A percentile compares a stretch with the other conserved stretches of the same genome.
Evolutionary conservation across 495 filamentous ascomycete genomes (phyloP).

Genomic region (Cairneyella variabilis): DNA sequence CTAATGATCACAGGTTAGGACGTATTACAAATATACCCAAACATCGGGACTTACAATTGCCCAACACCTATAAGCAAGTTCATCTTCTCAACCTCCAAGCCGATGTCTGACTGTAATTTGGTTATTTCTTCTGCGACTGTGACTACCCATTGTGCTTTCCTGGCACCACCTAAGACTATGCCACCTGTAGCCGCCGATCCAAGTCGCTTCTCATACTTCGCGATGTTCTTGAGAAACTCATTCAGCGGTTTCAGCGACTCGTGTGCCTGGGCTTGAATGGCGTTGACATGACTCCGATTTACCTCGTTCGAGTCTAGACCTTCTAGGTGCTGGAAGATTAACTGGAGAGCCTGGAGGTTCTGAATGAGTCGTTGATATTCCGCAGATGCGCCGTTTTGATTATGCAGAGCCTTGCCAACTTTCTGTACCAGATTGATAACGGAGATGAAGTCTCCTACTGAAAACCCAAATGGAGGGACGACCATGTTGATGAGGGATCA

Average conservation of each 20-base stretch:
- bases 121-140: background rate
- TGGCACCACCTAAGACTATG: background rate
- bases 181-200: background rate
- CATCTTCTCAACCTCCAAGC: background rate
- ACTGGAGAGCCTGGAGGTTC: slow-evolving; percentile 27
- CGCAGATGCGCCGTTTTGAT: slow-evolving; percentile 2
- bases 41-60: background rate
- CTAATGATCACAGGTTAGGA: background rate
- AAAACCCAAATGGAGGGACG: background rate
- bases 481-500: too few relatives aligned
- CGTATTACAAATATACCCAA: background rate
- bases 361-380: slow-evolving; percentile 22
- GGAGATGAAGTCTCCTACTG: background rate
- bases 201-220: background rate
- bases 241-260: background rate
- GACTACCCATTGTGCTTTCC: background rate
- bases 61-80: background rate
- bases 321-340: background rate
- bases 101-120: background rate
- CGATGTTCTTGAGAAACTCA: background rate
- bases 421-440: background rate
- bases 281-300: background rate
- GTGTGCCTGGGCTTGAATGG: background rate
- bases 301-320: background rate
- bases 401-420: slow-evolving; percentile 6